Evolutionary conservation across 2,329 filamentous ascomycete species (phyloP).

Genomic region (Fusarium sp.): DNA sequence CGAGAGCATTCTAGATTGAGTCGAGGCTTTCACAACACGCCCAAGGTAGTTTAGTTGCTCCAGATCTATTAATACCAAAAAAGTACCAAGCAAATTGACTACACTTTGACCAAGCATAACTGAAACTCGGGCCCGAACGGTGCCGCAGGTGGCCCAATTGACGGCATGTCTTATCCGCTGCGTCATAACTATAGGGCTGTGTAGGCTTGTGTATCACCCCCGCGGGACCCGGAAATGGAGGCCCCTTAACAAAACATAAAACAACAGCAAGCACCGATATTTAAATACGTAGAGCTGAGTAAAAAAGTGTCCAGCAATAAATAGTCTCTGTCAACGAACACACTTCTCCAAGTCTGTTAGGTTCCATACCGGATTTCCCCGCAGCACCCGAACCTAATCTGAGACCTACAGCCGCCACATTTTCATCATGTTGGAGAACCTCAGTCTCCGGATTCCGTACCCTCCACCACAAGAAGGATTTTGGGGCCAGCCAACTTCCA

Average conservation of each 20-base stretch:
- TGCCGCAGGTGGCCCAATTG: too few species aligned
- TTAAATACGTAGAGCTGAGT: too few species aligned
- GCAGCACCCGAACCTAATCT: neutral
- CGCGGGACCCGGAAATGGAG: neutral
- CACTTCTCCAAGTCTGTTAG: too few species aligned
- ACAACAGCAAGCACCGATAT: too few species aligned
- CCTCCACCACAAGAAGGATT: neutral
- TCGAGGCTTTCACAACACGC: too few species aligned
- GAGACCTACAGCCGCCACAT: neutral
- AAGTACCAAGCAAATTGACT: too few species aligned
- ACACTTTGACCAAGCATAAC: too few species aligned
- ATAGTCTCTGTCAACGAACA: accelerated
- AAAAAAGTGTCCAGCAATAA: neutral
- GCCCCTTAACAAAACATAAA: neutral
- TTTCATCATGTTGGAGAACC: accelerated
- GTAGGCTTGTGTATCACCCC: neutral
- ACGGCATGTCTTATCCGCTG: neutral
- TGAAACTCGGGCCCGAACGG: too few species aligned
- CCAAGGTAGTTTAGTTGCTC: too few species aligned
- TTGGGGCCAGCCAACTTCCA: neutral
- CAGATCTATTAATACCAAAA: too few species aligned
- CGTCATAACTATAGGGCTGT: accelerated
- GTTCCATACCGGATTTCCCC: too few species aligned
- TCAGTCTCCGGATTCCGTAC: neutral
- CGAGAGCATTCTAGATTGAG: too few species aligned